These are phyloP conservation scores for Serendipita indica DNA, from an alignment of 768 basidiomycete genomes.

Conservation along the genomic window DNA sequence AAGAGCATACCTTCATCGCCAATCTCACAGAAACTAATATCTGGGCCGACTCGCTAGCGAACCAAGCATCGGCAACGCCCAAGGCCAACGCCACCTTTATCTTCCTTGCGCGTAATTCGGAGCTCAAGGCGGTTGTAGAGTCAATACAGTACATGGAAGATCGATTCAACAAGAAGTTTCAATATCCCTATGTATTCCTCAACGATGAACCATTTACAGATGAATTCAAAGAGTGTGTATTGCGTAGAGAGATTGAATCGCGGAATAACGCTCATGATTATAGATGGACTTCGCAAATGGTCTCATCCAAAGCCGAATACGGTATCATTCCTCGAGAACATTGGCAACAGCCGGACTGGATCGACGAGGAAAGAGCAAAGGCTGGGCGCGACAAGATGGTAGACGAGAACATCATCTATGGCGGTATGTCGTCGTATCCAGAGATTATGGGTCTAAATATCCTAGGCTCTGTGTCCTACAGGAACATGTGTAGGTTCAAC, in stretches of 20 bases:
- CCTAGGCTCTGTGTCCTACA: slow-evolving; percentile 57
- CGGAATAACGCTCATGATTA: slow-evolving; percentile 1
- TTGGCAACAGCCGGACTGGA: slow-evolving; percentile 54
- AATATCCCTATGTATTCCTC: slow-evolving; percentile 69
- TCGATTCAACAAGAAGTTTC: slow-evolving; percentile 45
- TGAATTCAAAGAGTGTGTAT: slow-evolving; percentile 47
- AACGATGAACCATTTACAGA: slow-evolving; percentile 69
- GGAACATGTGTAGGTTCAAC: slow-evolving; percentile 94
- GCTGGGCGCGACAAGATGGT: slow-evolving; percentile 46
- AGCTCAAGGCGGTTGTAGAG: slow-evolving; percentile 42
- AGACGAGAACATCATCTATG: slow-evolving; percentile 41
- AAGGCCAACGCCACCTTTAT: slow-evolving; percentile 76
- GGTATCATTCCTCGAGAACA: slow-evolving; percentile 30
- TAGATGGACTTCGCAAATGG: slow-evolving; percentile 32
- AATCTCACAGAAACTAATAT: too few species aligned
- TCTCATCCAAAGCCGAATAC: slow-evolving; percentile 28
- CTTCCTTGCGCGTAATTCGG: slow-evolving; percentile 48
- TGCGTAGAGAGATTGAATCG: slow-evolving; percentile 1
- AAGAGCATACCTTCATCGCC: too few species aligned
- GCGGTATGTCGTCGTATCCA: slow-evolving; percentile 21
- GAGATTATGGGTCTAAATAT: background rate
- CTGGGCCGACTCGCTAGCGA: too few species aligned
- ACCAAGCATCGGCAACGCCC: too few species aligned
- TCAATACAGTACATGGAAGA: slow-evolving; percentile 59
- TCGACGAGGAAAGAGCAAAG: slow-evolving; percentile 56